Evolutionary conservation across 225 moss, liverwort and hornwort genomes (phyloP).

Genomic region (Bryoerythrophyllum caledonicum): DNA sequence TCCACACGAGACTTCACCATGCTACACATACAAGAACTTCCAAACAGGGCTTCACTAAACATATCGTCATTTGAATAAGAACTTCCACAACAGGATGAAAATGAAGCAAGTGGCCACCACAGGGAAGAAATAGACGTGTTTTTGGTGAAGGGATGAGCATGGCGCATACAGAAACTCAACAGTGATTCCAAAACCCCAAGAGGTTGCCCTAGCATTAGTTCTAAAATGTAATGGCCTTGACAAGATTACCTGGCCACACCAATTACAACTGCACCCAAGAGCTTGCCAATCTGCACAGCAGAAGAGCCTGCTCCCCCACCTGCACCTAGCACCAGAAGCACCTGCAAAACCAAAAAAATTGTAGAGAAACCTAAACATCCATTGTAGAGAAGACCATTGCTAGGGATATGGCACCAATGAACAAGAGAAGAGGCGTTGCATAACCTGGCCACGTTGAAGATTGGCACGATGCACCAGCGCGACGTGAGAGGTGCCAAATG

Average conservation of each 20-base stretch:
- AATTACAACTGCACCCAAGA: constrained; percentile 88
- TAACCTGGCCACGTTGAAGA: constrained; percentile 85
- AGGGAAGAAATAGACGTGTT: too few species aligned
- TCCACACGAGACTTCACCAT: not conserved
- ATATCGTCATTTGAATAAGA: not conserved
- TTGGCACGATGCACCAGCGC: constrained; percentile 82
- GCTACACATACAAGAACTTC: not conserved
- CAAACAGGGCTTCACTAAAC: not conserved
- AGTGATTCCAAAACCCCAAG: too few species aligned
- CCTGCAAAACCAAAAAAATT: constrained; percentile 48
- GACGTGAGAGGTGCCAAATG: constrained; percentile 84
- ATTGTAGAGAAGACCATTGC: not conserved
- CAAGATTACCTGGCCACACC: constrained; percentile 77
- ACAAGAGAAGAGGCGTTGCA: not conserved
- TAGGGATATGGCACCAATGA: not conserved
- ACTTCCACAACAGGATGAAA: not conserved
- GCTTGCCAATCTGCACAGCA: constrained; percentile 94
- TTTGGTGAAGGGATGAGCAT: too few species aligned
- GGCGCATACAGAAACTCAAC: too few species aligned
- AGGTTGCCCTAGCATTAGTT: too few species aligned
- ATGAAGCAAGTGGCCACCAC: too few species aligned
- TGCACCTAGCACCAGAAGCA: constrained; percentile 92
- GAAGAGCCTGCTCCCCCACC: constrained; percentile 89
- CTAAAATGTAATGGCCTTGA: not conserved
- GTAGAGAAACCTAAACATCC: not conserved